Conservation (phyloP, 2,329 filamentous ascomycete genomes). For the Aspergillus niger region DNA sequence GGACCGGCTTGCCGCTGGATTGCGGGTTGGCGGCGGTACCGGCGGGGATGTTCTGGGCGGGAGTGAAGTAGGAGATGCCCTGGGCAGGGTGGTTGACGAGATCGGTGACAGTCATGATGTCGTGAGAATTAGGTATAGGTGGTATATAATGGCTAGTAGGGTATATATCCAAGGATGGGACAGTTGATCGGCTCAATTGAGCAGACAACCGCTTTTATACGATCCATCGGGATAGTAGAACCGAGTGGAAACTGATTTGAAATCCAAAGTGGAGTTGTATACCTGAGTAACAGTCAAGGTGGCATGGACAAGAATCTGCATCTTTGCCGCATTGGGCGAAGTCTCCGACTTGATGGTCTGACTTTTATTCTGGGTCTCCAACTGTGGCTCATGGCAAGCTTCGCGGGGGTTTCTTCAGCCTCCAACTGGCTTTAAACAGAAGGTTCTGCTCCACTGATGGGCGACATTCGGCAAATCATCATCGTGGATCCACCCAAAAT, state of each 20-base stretch:
- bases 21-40: constrained; percentile 45
- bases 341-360: background rate
- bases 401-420: background rate
- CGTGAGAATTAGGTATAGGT: no score
- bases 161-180: background rate
- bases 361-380: background rate
- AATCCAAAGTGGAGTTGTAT: background rate
- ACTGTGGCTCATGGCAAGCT: background rate
- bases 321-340: background rate
- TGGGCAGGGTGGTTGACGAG: constrained; percentile 41
- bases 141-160: no score
- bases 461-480: no score
- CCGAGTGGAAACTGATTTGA: background rate
- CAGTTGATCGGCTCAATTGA: background rate
- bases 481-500: background rate
- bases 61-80: constrained; percentile 48
- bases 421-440: no score
- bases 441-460: no score
- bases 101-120: constrained; percentile 22
- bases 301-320: background rate
- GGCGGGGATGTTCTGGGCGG: constrained; percentile 38
- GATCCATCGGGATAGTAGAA: background rate
- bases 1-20: constrained; percentile 43
- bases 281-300: background rate
- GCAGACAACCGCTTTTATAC: background rate